Evolutionary conservation across 73 alveolate genomes (phyloP).

Genomic region (Stentor coeruleus): DNA sequence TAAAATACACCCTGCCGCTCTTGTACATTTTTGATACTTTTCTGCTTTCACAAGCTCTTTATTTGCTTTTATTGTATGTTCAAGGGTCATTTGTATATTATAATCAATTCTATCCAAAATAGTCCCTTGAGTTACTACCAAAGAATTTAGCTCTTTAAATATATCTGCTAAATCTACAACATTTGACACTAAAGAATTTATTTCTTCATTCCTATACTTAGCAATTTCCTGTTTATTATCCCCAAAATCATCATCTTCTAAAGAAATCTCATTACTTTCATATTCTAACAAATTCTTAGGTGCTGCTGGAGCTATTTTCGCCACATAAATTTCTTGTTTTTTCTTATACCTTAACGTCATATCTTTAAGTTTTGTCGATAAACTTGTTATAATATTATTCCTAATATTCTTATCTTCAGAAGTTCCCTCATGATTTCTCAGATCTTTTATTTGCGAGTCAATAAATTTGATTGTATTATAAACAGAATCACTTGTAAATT

Average conservation of each 20-base stretch:
- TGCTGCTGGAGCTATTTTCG: background rate
- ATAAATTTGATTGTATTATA: background rate
- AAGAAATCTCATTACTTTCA: background rate
- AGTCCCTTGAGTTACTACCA: constrained; percentile 91
- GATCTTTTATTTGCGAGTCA: background rate
- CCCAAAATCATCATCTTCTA: background rate
- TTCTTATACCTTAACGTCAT: background rate
- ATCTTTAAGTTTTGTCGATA: background rate
- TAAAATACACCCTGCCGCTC: constrained; percentile 25
- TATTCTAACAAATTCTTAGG: background rate
- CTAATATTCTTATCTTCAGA: background rate
- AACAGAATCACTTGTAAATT: background rate
- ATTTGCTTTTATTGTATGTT: constrained; percentile 59
- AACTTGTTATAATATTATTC: background rate
- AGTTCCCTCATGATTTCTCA: background rate
- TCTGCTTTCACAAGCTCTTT: constrained; percentile 56
- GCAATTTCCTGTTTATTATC: background rate
- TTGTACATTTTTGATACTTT: constrained; percentile 27
- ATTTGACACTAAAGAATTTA: constrained; percentile 56
- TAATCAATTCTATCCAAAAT: constrained; percentile 90
- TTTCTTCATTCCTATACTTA: constrained; percentile 55
- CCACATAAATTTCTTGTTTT: background rate
- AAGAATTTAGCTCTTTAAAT: constrained; percentile 75
- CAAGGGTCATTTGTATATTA: constrained; percentile 73
- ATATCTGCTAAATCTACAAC: constrained; percentile 82